Evolutionary conservation across 2,329 filamentous ascomycete species (phyloP), one percentile per base, ranked within the genome.

Genomic region (Knufia fluminis): DNA sequence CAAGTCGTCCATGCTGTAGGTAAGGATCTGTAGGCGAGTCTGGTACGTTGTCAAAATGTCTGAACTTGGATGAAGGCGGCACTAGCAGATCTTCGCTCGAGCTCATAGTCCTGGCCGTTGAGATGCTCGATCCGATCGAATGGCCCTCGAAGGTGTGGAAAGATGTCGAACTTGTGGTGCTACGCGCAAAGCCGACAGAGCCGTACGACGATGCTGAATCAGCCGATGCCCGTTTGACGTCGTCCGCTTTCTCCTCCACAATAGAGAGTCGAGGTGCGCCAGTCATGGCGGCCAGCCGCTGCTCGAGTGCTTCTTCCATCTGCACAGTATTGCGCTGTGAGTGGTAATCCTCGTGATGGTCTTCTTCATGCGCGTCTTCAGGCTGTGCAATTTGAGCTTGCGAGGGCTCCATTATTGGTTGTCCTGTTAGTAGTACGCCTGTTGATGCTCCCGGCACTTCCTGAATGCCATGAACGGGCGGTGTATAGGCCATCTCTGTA

Each of bases 41-140:
- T 2, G 68, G 68, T 12, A 45, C 19, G 19, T 12, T 20, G 7
- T 47, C 52, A n/a, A 39, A 19, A 26, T 49, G 26, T 20, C 52
- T 54, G 26, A 17, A 14, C 8, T 32, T 33, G 4, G 56, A 45
- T 4, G 78, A 72, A 2, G 78, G 74, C 54, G 76, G 82, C 2
- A 79, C 81, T 53, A 74, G 72, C 9, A 31, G 3, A 24, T 46
- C 44, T 23, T 17, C 31, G 32, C 17, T 38, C 6, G 82, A 83
- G 59, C 82, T 85, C 1, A 75, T 68, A 52, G 77, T 76, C 58
- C 79, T 79, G 1, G 66, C 68, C n/a, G 75, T 73, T 48, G 79
- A 83, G 33, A 73, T 76, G 1, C 72, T 75, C 1, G 82, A 86
- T 39, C 75, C 74, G 16, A 76, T 79, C 0, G 83, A 86, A 0